These are phyloP conservation scores for Dendrobium nobile DNA, from an alignment of 106 monocot genomes.

Conservation along the genomic window DNA sequence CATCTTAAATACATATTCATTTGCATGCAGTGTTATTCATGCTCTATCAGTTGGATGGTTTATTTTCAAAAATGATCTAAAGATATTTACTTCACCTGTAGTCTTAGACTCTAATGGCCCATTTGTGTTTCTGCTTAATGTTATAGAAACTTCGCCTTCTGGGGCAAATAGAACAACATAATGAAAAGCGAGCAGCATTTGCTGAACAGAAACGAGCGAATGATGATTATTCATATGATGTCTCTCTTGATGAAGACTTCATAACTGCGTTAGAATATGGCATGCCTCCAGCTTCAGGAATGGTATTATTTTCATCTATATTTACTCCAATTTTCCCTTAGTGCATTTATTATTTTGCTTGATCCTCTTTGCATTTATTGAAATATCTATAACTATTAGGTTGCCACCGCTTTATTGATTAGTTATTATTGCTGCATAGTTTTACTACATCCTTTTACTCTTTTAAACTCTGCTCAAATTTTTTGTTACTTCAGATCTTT, in stretches of 20 bases:
- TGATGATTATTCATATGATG: conserved; percentile 78
- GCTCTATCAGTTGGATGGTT: too few species aligned
- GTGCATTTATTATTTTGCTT: background rate
- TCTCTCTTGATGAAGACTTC: conserved; percentile 86
- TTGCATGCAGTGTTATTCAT: too few species aligned
- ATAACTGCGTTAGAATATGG: conserved; percentile 92
- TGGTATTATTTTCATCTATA: conserved; percentile 47
- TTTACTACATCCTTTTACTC: too few species aligned
- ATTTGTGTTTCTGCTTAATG: background rate
- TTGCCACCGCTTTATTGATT: background rate
- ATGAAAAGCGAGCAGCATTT: conserved; percentile 47
- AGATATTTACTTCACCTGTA: background rate
- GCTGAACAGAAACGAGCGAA: conserved; percentile 31
- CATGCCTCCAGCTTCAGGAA: conserved; percentile 99
- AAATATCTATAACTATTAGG: background rate
- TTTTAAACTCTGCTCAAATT: too few species aligned
- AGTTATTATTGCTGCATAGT: too few species aligned
- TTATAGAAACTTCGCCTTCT: conserved; percentile 75
- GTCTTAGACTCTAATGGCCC: background rate
- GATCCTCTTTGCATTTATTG: background rate
- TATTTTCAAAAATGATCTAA: background rate
- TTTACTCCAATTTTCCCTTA: background rate
- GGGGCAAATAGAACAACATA: conserved; percentile 81
- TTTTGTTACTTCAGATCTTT: too few species aligned
- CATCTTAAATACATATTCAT: too few species aligned